These are phyloP conservation scores for Chlamydomonas sphaeroides DNA, from an alignment of 139 green algal species.

Conservation along the genomic window DNA sequence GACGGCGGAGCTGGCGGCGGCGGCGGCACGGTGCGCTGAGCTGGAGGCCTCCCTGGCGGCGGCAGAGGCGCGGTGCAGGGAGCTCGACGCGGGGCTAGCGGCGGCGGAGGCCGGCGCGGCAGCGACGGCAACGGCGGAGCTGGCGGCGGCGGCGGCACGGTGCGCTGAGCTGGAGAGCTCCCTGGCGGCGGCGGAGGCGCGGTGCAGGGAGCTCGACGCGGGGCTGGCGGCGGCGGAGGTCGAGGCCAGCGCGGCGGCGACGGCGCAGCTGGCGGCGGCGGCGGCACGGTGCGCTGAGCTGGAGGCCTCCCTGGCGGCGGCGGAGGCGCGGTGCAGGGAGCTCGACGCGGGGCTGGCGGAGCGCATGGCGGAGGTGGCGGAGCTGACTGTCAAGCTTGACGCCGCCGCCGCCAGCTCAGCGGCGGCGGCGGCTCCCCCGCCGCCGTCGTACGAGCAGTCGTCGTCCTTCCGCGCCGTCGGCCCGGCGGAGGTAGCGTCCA, in stretches of 20 bases:
- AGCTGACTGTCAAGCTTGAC: neutral
- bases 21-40: neutral
- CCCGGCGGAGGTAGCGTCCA: neutral
- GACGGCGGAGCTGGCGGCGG: neutral
- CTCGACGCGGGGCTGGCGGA: neutral
- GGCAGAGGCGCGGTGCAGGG: no score
- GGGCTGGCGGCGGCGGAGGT: neutral
- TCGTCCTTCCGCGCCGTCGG: neutral
- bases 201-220: no score
- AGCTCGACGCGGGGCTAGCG: neutral
- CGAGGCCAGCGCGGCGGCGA: neutral
- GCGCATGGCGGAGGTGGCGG: no score
- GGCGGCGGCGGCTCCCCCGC: neutral
- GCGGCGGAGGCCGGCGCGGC: neutral
- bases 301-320: neutral
- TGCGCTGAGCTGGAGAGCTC: neutral
- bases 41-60: neutral
- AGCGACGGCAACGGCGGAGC: neutral
- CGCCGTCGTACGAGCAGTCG: constrained; percentile 25
- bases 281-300: neutral
- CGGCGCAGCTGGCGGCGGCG: neutral
- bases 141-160: neutral
- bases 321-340: no score
- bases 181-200: neutral
- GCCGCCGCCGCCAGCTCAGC: neutral